phyloP scores from a whole-genome alignment of 2,329 filamentous ascomycete genomes.

The Cryphonectria naterciae region DNA sequence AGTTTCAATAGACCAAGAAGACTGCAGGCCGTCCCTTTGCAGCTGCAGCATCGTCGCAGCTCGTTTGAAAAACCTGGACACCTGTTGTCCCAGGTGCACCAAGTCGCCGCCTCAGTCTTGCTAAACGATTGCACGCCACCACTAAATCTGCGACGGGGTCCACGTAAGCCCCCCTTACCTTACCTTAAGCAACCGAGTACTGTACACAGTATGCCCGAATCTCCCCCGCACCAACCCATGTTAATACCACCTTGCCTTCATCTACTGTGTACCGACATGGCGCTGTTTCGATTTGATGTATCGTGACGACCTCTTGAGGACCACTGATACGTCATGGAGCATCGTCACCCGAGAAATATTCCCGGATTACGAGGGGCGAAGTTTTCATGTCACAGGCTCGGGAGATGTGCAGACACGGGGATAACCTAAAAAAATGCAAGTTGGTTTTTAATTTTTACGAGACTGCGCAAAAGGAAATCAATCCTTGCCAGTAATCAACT shows the following conservation, averaged over 20 bases:
- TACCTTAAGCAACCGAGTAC: neutral
- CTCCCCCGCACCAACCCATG: slow-evolving; percentile 12
- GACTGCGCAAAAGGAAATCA: neutral
- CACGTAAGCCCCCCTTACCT: slow-evolving; percentile 14
- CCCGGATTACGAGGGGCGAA: neutral
- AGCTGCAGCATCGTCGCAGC: neutral
- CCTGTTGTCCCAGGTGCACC: neutral
- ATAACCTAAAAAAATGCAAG: neutral
- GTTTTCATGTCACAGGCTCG: neutral
- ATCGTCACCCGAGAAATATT: neutral
- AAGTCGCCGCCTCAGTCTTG: neutral
- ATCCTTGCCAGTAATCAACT: neutral
- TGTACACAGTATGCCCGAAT: slow-evolving; percentile 13
- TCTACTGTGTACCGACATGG: slow-evolving; percentile 3
- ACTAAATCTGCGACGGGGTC: slow-evolving; percentile 1
- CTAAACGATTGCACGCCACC: neutral
- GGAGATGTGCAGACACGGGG: neutral
- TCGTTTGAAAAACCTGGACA: neutral
- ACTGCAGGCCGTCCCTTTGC: neutral
- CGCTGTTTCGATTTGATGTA: slow-evolving; percentile 2
- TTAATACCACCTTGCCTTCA: slow-evolving; percentile 14
- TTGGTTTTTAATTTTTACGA: neutral
- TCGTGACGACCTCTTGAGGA: neutral
- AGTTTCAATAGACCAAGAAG: neutral
- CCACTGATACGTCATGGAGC: neutral